Evolutionary conservation across 176 grass and related monocot species (phyloP).

Genomic region (sorghum (Sorghum bicolor)): Sorghum_bicolor_NCBIv3 NC_012870.2:78396501-78397000

Average conservation of each 20-base stretch:
- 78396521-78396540: constrained; percentile 34
- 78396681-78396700: background rate
- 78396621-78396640: constrained; percentile 47
- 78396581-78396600: constrained; percentile 75
- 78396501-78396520: constrained; percentile 50
- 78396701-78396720: constrained; percentile 52
- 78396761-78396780: constrained; percentile 68
- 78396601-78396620: constrained; percentile 58
- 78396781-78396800: constrained; percentile 57
- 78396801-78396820: constrained; percentile 92
- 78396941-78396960: constrained; percentile 97
- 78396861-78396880: constrained; percentile 66
- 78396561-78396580: constrained; percentile 12
- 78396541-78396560: background rate
- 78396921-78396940: constrained; percentile 73
- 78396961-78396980: constrained; percentile 80
- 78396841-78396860: constrained; percentile 68
- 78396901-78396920: constrained; percentile 44
- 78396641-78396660: constrained; percentile 29
- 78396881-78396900: constrained; percentile 79
- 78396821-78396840: constrained; percentile 72
- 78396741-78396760: constrained; percentile 55
- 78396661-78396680: background rate
- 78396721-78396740: constrained; percentile 49
- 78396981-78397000: constrained; percentile 75